These are phyloP conservation scores for Puccinia triticina DNA, from an alignment of 1,284 basidiomycete species.

Conservation along the genomic window DNA sequence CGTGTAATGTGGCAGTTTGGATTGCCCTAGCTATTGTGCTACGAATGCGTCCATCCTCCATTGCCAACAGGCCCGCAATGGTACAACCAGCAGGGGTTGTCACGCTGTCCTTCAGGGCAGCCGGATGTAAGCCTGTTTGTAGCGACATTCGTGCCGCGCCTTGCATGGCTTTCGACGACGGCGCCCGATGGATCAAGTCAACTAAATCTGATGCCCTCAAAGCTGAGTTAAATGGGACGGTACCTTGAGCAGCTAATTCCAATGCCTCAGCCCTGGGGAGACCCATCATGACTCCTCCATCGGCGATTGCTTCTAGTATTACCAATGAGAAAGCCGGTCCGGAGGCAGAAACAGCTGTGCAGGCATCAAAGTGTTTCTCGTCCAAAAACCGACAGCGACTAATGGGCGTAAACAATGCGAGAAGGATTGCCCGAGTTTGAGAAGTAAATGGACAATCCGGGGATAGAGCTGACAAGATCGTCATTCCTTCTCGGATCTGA, in stretches of 20 bases:
- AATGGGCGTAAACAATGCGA: slow-evolving; percentile 92
- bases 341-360: slow-evolving; percentile 91
- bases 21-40: slow-evolving; percentile 95
- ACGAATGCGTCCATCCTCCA: slow-evolving; percentile 91
- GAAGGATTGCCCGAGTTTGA: slow-evolving; percentile 73
- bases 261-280: slow-evolving; percentile 88
- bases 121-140: slow-evolving; percentile 83
- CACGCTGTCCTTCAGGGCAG: slow-evolving; percentile 95
- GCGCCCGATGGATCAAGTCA: neutral
- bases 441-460: slow-evolving; percentile 64
- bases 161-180: slow-evolving; percentile 73
- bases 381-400: slow-evolving; percentile 90
- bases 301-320: slow-evolving; percentile 97
- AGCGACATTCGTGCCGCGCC: slow-evolving; percentile 95
- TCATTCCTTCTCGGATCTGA: slow-evolving; percentile 97
- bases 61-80: slow-evolving; percentile 88
- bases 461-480: slow-evolving; percentile 76
- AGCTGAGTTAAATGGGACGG: slow-evolving; percentile 57
- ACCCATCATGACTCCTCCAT: slow-evolving; percentile 99
- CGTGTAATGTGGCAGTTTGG: slow-evolving; percentile 86
- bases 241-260: slow-evolving; percentile 94
- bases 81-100: slow-evolving; percentile 99
- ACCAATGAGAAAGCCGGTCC: slow-evolving; percentile 97
- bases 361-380: slow-evolving; percentile 97
- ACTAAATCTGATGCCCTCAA: slow-evolving; percentile 30